These are phyloP conservation scores for Agaricales sp. DNA, from an alignment of 1,284 basidiomycete species.

Conservation along the genomic window DNA sequence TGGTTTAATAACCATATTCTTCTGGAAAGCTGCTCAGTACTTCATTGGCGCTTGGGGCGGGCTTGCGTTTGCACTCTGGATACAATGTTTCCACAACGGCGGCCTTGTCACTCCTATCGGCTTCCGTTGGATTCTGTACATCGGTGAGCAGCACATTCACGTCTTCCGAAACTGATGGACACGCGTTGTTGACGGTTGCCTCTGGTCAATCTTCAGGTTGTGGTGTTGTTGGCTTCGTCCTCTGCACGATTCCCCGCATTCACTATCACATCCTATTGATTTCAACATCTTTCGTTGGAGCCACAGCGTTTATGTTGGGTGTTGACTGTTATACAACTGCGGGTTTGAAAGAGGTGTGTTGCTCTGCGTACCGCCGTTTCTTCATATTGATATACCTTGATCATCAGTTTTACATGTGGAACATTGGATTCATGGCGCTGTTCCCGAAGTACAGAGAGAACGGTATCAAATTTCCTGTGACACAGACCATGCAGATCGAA, in stretches of 20 bases:
- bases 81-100: constrained; percentile 76
- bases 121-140: constrained; percentile 81
- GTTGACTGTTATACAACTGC: constrained; percentile 90
- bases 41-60: constrained; percentile 86
- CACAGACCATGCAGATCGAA: constrained; percentile 90
- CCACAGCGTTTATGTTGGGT: constrained; percentile 88
- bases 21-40: constrained; percentile 81
- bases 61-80: constrained; percentile 77
- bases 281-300: constrained; percentile 81
- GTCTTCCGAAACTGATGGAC: constrained; percentile 5
- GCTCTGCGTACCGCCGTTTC: not conserved
- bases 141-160: constrained; percentile 39
- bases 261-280: constrained; percentile 77
- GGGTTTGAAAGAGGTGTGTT: constrained; percentile 78
- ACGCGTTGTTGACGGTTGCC: constrained; percentile 8
- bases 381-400: constrained; percentile 6
- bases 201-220: constrained; percentile 26
- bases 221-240: constrained; percentile 47
- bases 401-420: constrained; percentile 85
- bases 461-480: constrained; percentile 70
- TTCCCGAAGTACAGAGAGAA: constrained; percentile 69
- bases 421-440: constrained; percentile 73
- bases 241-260: constrained; percentile 59
- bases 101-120: constrained; percentile 73
- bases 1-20: constrained; percentile 80